Evolutionary conservation across 139 green algal species (phyloP), one percentile per base, ranked within the genome.

Genomic region (Choricystis sp.): DNA sequence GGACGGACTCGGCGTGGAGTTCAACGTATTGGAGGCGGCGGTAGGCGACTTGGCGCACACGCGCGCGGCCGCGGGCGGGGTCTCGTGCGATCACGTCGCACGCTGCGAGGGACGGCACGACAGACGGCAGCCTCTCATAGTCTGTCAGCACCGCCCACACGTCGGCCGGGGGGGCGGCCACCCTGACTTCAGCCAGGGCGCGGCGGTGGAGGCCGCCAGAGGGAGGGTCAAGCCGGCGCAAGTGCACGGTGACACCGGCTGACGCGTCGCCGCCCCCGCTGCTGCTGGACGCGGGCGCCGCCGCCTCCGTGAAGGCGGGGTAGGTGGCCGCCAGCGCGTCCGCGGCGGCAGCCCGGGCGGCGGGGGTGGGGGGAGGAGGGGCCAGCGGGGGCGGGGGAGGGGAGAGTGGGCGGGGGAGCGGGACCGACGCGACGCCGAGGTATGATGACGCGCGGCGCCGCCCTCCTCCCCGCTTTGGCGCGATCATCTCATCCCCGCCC

Each of bases 21-120:
- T 67, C 61, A 70, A 86, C 80, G 69, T 83, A 84, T 52, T 68
- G 56, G 69, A 85, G 76, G 31, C 66, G 56, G 63, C 85, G 85
- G 69, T 73, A 76, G 20, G 71, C 80, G 19, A 86, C 75, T 70
- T 83, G 73, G 61, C 60, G 29, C 27, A 85, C 40, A n/a, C n/a
- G n/a, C n/a, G n/a, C n/a, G n/a, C n/a, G n/a, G n/a, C n/a, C n/a
- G n/a, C n/a, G n/a, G n/a, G n/a, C n/a, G n/a, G n/a, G n/a, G n/a
- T n/a, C n/a, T n/a, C n/a, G n/a, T 4, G 72, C 62, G 1, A 74
- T 61, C 21, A 85, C 29, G 23, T 74, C 66, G 24, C 31, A 24
- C 1, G 70, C 66, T 2, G 68, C 72, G n/a, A 87, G 57, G 60
- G 79, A 76, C 20, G 80, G 80, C 52, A 85, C 64, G 29, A 87